A percentile compares a stretch with the other conserved stretches of the same genome.
phyloP scores from a whole-genome alignment of 1,139 yeast genomes.

The Kodamaea fungicola region DNA sequence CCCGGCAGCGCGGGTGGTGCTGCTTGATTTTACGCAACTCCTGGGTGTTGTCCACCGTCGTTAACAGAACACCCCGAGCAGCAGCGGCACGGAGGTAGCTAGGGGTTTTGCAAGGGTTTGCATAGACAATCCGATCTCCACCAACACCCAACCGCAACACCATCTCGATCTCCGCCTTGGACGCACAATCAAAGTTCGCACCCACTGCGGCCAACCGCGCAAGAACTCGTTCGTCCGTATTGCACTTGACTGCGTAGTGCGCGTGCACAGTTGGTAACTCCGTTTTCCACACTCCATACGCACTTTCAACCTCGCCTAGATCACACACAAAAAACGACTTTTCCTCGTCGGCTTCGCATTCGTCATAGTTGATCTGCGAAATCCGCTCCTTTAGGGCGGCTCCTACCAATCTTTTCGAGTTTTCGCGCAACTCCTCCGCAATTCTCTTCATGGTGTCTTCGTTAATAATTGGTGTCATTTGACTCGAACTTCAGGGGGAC shows the following conservation, averaged over 20 bases:
- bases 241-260: constrained; percentile 91
- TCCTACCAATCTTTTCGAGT: constrained; percentile 9
- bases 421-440: constrained; percentile 7
- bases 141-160: constrained; percentile 61
- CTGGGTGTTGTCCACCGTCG: constrained; percentile 87
- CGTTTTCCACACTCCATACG: constrained; percentile 58
- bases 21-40: constrained; percentile 74
- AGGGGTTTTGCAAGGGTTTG: constrained; percentile 89
- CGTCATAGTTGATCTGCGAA: constrained; percentile 48
- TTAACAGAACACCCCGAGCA: constrained; percentile 52
- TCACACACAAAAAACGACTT: constrained; percentile 90
- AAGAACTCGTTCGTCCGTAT: constrained; percentile 66
- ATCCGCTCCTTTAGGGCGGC: constrained; percentile 44
- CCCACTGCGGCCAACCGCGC: constrained; percentile 57
- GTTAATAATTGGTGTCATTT: constrained; percentile 26
- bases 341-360: constrained; percentile 75
- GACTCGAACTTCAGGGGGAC: constrained; percentile 10
- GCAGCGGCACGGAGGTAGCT: constrained; percentile 76
- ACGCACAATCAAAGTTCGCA: constrained; percentile 90
- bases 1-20: constrained; percentile 64
- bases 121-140: constrained; percentile 74
- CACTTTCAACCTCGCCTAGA: constrained; percentile 63
- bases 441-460: constrained; percentile 12
- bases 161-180: constrained; percentile 74
- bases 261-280: constrained; percentile 76